These are phyloP conservation scores for Spizellomyces sp. DNA, from an alignment of 192 early-diverging fungal genomes.

Conservation along the genomic window DNA sequence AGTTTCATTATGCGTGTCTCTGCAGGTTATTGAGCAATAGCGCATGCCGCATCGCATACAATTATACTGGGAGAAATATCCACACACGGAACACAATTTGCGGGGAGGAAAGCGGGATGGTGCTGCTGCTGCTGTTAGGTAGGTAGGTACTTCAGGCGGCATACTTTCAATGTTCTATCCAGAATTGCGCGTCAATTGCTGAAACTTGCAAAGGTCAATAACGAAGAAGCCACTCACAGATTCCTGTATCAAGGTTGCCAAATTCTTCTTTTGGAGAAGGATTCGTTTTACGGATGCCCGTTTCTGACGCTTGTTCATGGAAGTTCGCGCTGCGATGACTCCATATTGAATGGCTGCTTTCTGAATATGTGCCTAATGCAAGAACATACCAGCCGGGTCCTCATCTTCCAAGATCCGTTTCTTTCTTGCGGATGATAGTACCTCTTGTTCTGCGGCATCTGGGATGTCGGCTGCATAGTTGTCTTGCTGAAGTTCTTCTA, in stretches of 20 bases:
- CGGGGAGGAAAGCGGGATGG: conserved; percentile 28
- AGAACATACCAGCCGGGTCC: too few relatives aligned
- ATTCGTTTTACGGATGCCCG: neutral
- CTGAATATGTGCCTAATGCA: too few relatives aligned
- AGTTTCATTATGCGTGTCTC: conserved; percentile 34
- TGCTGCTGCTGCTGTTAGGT: conserved; percentile 19
- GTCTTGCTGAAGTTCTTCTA: conserved; percentile 35
- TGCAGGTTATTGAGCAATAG: conserved; percentile 30
- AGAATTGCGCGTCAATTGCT: too few relatives aligned
- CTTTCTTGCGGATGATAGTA: neutral
- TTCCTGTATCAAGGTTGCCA: conserved; percentile 25
- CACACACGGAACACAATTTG: conserved; percentile 40
- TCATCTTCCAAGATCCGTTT: neutral
- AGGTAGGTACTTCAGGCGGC: conserved; percentile 23
- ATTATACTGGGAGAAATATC: conserved; percentile 33
- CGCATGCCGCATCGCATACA: conserved; percentile 35
- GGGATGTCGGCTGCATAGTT: neutral
- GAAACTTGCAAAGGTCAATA: neutral
- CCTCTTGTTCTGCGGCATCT: neutral
- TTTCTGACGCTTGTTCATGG: neutral
- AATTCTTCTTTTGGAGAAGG: conserved; percentile 22
- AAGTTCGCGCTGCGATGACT: neutral
- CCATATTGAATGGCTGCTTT: neutral
- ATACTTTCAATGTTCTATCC: neutral
- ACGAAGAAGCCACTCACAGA: conserved; percentile 7